Conservation (phyloP, 352 stramenopile genomes). For the Sclerospora graminicola region DNA sequence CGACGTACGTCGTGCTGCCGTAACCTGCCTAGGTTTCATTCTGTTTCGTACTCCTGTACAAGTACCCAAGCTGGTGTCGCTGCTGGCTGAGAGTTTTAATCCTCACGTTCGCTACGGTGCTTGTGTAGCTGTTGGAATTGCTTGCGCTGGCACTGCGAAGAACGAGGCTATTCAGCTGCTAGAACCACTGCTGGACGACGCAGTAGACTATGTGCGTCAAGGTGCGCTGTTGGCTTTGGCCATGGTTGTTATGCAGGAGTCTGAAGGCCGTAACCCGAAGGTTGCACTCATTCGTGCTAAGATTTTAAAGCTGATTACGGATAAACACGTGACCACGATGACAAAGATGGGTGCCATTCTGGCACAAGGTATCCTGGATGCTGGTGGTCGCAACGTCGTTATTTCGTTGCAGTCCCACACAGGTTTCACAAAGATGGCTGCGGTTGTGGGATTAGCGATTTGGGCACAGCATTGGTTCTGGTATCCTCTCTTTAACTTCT, state of each 20-base stretch:
- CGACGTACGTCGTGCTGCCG: slow-evolving; percentile 96
- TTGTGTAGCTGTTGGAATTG: slow-evolving; percentile 98
- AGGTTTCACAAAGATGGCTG: slow-evolving; percentile 97
- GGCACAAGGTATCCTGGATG: slow-evolving; percentile 95
- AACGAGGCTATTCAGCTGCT: slow-evolving; percentile 95
- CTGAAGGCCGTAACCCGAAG: slow-evolving; percentile 76
- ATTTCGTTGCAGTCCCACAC: slow-evolving; percentile 93
- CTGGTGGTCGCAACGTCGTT: slow-evolving; percentile 94
- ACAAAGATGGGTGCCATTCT: slow-evolving; percentile 99
- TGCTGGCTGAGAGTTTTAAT: slow-evolving; percentile 99
- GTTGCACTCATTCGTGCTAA: slow-evolving; percentile 79
- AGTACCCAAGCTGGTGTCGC: slow-evolving; percentile 84
- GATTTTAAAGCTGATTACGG: slow-evolving; percentile 86
- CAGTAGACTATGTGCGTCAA: slow-evolving; percentile 98
- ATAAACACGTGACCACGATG: slow-evolving; percentile 98
- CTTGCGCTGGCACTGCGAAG: slow-evolving; percentile 94
- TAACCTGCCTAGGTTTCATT: slow-evolving; percentile 97
- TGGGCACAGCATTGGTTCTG: slow-evolving; percentile 99
- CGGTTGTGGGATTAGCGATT: slow-evolving; percentile 92
- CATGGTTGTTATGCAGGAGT: slow-evolving; percentile 99
- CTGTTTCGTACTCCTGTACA: slow-evolving; percentile 96
- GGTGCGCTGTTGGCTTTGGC: slow-evolving; percentile 93
- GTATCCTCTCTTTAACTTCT: slow-evolving; percentile 98
- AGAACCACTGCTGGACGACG: slow-evolving; percentile 96
- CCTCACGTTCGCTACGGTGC: slow-evolving; percentile 98